Evolutionary conservation across 805 yeast species (phyloP).

Genomic region (Schwanniomyces polymorphus): DNA sequence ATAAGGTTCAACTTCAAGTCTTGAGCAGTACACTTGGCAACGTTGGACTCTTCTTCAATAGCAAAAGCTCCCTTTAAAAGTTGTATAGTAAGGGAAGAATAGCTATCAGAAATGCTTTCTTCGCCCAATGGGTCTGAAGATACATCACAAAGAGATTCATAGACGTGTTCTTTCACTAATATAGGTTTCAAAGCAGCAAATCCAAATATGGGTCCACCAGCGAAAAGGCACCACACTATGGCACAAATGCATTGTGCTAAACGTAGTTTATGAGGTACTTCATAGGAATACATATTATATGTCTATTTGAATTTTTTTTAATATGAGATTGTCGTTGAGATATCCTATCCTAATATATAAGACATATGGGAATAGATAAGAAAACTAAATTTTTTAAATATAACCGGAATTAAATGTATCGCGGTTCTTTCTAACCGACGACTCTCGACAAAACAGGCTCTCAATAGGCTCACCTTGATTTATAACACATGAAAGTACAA

Average conservation of each 20-base stretch:
- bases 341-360: background rate
- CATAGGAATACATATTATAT: slow-evolving; percentile 5
- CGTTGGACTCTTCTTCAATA: slow-evolving; percentile 17
- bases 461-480: no score
- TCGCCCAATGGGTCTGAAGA: slow-evolving; percentile 6
- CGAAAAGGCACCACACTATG: slow-evolving; percentile 52
- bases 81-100: slow-evolving; percentile 10
- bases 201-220: slow-evolving; percentile 61
- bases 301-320: no score
- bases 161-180: slow-evolving; percentile 48
- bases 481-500: no score
- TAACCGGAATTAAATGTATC: no score
- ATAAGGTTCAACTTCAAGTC: slow-evolving; percentile 57
- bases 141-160: slow-evolving; percentile 39
- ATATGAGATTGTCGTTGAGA: background rate
- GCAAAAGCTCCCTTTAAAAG: slow-evolving; percentile 5
- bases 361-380: no score
- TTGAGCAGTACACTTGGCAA: slow-evolving; percentile 50
- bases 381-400: no score
- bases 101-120: slow-evolving; percentile 6
- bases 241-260: slow-evolving; percentile 49
- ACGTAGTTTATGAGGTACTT: slow-evolving; percentile 21
- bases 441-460: no score
- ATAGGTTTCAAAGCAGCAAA: slow-evolving; percentile 61
- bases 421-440: no score